A percentile compares a stretch with the other conserved stretches of the same genome.
Conservation (phyloP, 2,329 filamentous ascomycete genomes). For the Colletotrichum orbiculare region DNA sequence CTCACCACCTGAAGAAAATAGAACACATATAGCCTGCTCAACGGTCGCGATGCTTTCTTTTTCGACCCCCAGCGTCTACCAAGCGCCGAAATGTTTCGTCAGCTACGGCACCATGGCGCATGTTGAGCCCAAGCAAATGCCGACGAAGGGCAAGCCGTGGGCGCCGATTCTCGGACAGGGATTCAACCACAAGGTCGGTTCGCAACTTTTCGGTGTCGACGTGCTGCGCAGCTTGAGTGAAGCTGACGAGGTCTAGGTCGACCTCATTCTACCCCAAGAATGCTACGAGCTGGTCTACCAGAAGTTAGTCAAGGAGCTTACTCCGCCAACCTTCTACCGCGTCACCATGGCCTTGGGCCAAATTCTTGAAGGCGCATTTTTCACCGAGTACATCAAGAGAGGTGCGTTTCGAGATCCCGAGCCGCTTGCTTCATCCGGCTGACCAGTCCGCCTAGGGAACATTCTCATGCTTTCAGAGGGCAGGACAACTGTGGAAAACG, state of each 20-base stretch:
- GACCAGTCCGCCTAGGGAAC: slow-evolving; percentile 67
- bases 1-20: no score
- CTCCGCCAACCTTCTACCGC: slow-evolving; percentile 66
- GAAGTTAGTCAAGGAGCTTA: slow-evolving; percentile 56
- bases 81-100: slow-evolving; percentile 77
- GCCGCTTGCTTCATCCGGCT: not conserved
- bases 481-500: slow-evolving; percentile 74
- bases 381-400: slow-evolving; percentile 85
- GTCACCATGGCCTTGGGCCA: slow-evolving; percentile 79
- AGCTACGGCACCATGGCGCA: slow-evolving; percentile 76
- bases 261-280: slow-evolving; percentile 78
- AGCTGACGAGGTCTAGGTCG: slow-evolving; percentile 56
- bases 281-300: slow-evolving; percentile 64
- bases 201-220: no score
- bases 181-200: slow-evolving; percentile 74
- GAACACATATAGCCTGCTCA: no score
- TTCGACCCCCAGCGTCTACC: slow-evolving; percentile 58
- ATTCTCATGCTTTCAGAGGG: slow-evolving; percentile 88
- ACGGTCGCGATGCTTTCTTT: slow-evolving; percentile 57
- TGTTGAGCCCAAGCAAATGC: slow-evolving; percentile 76
- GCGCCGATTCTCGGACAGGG: slow-evolving; percentile 71
- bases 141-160: slow-evolving; percentile 82
- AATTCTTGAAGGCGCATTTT: slow-evolving; percentile 79
- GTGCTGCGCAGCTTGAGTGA: not conserved
- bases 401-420: slow-evolving; percentile 57